These are phyloP conservation scores for Clarireedia homoeocarpa DNA, from an alignment of 2,329 filamentous ascomycete genomes.

Conservation along the genomic window DNA sequence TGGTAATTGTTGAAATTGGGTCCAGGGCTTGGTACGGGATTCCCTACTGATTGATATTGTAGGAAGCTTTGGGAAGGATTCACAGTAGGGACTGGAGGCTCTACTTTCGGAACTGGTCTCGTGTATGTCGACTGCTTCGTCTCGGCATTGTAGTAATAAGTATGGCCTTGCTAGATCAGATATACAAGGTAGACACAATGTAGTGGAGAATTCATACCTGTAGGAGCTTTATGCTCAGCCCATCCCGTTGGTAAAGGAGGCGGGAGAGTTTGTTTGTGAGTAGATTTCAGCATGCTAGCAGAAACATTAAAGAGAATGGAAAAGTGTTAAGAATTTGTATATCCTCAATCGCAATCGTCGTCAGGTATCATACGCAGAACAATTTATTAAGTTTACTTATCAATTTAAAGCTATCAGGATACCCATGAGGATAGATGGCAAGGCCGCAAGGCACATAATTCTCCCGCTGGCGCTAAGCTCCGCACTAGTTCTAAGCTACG, in stretches of 20 bases:
- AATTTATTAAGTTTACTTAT: no score
- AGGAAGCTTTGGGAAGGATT: conserved; percentile 34
- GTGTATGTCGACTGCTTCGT: conserved; percentile 85
- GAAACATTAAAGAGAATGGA: conserved; percentile 2
- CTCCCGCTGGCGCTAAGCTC: conserved; percentile 5
- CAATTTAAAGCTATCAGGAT: not conserved
- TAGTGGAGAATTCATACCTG: conserved; percentile 30
- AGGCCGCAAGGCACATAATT: conserved; percentile 4
- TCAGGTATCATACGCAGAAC: not conserved
- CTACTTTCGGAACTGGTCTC: conserved; percentile 47
- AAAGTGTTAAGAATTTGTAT: not conserved
- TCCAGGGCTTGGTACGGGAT: conserved; percentile 33
- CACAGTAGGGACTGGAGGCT: conserved; percentile 18
- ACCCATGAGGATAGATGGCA: not conserved
- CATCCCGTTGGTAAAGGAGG: conserved; percentile 69
- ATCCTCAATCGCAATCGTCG: not conserved
- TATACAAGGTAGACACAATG: not conserved
- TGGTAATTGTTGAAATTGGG: conserved; percentile 25
- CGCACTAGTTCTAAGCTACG: conserved; percentile 6
- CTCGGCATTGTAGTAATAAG: conserved; percentile 77
- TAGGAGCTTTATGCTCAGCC: conserved; percentile 89
- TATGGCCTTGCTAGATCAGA: conserved; percentile 41
- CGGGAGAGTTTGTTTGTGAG: conserved; percentile 51
- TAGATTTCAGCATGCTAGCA: conserved; percentile 62
- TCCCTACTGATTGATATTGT: conserved; percentile 34